Evolutionary conservation across 257 asterid species (phyloP), one percentile per base, ranked within the genome.

Genomic region (Jacaranda mimosifolia): DNA sequence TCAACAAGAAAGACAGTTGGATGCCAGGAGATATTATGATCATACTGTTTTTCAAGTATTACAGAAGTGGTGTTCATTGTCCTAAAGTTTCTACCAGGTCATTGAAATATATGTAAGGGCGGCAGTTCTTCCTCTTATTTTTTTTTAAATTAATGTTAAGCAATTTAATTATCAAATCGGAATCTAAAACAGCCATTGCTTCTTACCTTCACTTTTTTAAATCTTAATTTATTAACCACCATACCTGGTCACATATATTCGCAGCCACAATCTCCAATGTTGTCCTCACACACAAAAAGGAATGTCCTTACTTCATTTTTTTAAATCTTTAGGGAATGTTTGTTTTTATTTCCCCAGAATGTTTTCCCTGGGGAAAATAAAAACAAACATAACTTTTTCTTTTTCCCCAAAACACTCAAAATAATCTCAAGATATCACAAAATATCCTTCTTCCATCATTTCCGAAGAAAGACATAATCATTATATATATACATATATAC

Each of bases 191-290:
- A 72, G 40, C 57, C 67, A 72, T 19, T 17, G 57, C 45, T 57
- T 40, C 21, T 42, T 21, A 43, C 13, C 67, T 43, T 42, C 59
- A 60, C 21, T 57, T 57, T 26, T 14, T 21, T 18, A 21, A 56
- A 58, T 14, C 11, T 10, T 57, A 19, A 57, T 10, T 26, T 57
- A 57, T 57, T 57, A 5, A 13, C 12, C 43, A 40, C 19, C 45
- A 60, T 73, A 21, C 68, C 77, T 57, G 57, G 15, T 57, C 49
- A 57, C 13, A 19, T 6, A 58, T 10, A 19, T 60, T 26, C 59
- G 48, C 19, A 12, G 53, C n/a, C 63, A 74, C 9, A 48, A 9
- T 40, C 69, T 48, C 78, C 52, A 62, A 74, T 62, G 26, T 58
- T 42, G 52, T 58, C 77, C 26, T 13, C 32, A 21, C 32, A 21